Evolutionary conservation across 306 rosid genomes (phyloP).

Genomic region (Boehmeria nivea): DNA sequence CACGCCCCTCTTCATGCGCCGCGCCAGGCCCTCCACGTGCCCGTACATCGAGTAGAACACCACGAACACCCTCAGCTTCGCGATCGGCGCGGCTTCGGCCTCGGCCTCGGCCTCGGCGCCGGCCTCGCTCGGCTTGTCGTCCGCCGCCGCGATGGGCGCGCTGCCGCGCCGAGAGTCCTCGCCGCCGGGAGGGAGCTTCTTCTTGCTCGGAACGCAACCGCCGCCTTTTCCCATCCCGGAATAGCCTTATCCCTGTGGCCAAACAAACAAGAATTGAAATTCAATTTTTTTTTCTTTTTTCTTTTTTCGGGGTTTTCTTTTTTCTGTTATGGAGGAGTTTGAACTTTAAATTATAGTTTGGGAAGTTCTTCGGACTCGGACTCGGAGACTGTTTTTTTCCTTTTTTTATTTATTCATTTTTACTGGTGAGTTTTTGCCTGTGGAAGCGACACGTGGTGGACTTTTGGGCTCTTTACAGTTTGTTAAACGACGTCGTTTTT

Average conservation of each 20-base stretch:
- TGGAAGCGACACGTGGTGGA: constrained; percentile 3
- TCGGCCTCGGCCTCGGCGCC: constrained; percentile 4
- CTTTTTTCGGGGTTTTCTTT: neutral
- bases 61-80: constrained; percentile 58
- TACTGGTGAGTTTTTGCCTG: neutral
- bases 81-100: constrained; percentile 7
- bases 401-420: neutral
- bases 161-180: constrained; percentile 18
- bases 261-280: neutral
- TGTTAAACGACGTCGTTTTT: constrained; percentile 3
- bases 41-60: constrained; percentile 96
- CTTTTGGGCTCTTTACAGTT: too few species aligned
- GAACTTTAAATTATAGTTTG: neutral
- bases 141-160: constrained; percentile 33
- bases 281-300: neutral
- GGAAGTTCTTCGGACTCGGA: neutral
- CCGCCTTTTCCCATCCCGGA: constrained; percentile 77
- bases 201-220: constrained; percentile 95
- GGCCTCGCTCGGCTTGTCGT: constrained; percentile 13
- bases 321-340: neutral
- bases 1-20: constrained; percentile 76
- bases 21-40: constrained; percentile 76
- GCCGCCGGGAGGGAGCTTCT: constrained; percentile 36
- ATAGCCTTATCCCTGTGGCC: too few species aligned
- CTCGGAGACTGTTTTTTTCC: neutral